Percentiles rank a stretch among this genome's conserved stretches.
Evolutionary conservation across 2,329 filamentous ascomycete species (phyloP).

Genomic region (Didymella arachidicola): DNA sequence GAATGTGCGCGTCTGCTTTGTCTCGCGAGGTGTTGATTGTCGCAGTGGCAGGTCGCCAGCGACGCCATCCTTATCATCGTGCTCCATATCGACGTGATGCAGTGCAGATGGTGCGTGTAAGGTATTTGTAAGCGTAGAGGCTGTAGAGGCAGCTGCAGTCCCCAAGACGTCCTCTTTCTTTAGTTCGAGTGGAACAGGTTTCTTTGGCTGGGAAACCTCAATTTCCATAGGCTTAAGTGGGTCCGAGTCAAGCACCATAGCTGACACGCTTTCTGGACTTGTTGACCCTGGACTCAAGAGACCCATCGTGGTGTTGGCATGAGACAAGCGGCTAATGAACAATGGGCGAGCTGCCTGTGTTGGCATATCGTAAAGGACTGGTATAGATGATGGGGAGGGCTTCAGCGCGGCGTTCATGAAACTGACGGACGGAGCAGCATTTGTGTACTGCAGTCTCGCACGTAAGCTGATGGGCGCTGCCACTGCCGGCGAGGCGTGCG

Average conservation of each 20-base stretch:
- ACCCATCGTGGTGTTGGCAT: background rate
- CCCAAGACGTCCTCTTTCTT: background rate
- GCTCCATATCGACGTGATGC: background rate
- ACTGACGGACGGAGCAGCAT: conserved; percentile 29
- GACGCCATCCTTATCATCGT: background rate
- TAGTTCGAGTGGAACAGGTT: background rate
- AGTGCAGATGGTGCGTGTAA: background rate
- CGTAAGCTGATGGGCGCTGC: background rate
- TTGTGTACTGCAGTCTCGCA: conserved; percentile 10
- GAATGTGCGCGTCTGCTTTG: background rate
- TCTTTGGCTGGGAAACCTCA: background rate
- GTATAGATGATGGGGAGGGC: conserved; percentile 13
- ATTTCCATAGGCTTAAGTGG: background rate
- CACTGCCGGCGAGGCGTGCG: background rate
- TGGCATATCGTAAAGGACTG: conserved; percentile 7
- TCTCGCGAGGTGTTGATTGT: background rate
- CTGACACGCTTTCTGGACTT: conserved; percentile 5
- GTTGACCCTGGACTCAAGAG: conserved; percentile 7
- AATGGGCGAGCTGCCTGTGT: conserved; percentile 17
- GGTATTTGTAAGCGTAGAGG: background rate
- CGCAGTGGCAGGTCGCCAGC: background rate
- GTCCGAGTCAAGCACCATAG: background rate
- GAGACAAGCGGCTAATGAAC: conserved; percentile 20
- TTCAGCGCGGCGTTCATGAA: conserved; percentile 34
- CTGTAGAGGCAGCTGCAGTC: background rate